Percentiles rank a stretch among this genome's conserved stretches.
Evolutionary conservation across 176 grass and related monocot genomes (phyloP).

Genomic region (Themeda triandra): DNA sequence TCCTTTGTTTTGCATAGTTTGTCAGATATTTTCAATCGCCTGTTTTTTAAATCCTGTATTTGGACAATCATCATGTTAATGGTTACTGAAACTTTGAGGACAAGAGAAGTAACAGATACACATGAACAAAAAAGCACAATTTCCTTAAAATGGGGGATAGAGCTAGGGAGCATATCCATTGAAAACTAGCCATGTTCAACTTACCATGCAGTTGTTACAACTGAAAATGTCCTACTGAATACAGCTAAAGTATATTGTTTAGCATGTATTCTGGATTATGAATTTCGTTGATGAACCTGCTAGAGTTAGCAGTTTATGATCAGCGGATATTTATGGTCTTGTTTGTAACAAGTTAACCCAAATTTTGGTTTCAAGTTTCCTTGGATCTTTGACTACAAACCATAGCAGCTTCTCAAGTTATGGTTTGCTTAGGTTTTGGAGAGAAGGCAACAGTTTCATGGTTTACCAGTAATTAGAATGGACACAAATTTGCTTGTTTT

Average conservation of each 20-base stretch:
- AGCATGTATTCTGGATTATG: not conserved
- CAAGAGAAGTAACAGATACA: not conserved
- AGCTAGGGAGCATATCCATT: not conserved
- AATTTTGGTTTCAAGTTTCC: not conserved
- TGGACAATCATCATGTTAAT: not conserved
- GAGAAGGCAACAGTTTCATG: not conserved
- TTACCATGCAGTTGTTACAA: not conserved
- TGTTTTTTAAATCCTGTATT: not conserved
- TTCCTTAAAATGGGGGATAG: not conserved
- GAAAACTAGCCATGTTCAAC: not conserved
- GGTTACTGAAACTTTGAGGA: not conserved
- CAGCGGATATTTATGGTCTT: not conserved
- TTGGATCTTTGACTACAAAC: not conserved
- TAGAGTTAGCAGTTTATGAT: not conserved
- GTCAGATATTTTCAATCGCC: not conserved
- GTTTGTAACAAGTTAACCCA: not conserved
- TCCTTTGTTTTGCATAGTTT: not conserved
- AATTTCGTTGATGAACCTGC: not conserved
- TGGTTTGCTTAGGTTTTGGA: not conserved
- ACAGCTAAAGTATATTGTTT: not conserved
- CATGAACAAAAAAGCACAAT: not conserved
- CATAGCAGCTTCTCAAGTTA: not conserved
- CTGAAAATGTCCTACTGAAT: constrained; percentile 7
- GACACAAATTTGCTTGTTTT: not conserved
- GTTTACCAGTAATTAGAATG: not conserved